These are phyloP conservation scores for Panaeolus cyanescens DNA, from an alignment of 768 basidiomycete genomes.

Conservation along the genomic window DNA sequence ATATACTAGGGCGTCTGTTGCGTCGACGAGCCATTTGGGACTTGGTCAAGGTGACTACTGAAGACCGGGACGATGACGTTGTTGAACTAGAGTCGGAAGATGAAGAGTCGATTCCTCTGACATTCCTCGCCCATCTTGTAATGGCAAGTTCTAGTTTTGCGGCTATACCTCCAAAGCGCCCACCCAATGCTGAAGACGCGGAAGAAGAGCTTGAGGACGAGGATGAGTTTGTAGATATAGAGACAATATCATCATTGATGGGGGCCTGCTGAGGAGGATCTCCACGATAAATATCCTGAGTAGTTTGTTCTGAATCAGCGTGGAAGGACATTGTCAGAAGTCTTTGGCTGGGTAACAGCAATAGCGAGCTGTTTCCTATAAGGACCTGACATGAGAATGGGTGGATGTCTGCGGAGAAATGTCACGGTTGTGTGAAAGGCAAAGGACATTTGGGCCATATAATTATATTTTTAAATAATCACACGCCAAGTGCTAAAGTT, in stretches of 20 bases:
- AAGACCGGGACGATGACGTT: slow-evolving; percentile 44
- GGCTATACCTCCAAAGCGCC: slow-evolving; percentile 53
- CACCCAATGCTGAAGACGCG: slow-evolving; percentile 36
- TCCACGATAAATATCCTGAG: slow-evolving; percentile 66
- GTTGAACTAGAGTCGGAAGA: slow-evolving; percentile 45
- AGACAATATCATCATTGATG: slow-evolving; percentile 29
- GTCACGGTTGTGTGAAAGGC: slow-evolving; percentile 14
- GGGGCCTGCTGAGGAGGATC: slow-evolving; percentile 36
- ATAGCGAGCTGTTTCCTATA: slow-evolving; percentile 4
- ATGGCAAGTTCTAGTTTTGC: slow-evolving; percentile 72
- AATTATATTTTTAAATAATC: background rate
- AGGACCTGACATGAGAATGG: slow-evolving; percentile 16
- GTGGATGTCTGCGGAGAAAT: slow-evolving; percentile 1
- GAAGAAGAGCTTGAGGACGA: slow-evolving; percentile 46
- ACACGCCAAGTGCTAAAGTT: background rate
- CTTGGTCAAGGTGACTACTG: slow-evolving; percentile 41
- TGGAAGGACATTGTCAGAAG: slow-evolving; percentile 21
- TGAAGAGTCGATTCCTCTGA: slow-evolving; percentile 46
- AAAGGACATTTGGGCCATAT: too few relatives aligned
- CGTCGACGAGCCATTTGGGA: slow-evolving; percentile 42
- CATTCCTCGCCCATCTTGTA: slow-evolving; percentile 61
- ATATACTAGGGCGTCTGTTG: slow-evolving; percentile 47
- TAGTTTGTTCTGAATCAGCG: slow-evolving; percentile 24
- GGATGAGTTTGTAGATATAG: slow-evolving; percentile 38
- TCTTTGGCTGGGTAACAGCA: background rate